Evolutionary conservation across 2,329 filamentous ascomycete genomes (phyloP).

Genomic region (Emergomyces pasteurianus): DNA sequence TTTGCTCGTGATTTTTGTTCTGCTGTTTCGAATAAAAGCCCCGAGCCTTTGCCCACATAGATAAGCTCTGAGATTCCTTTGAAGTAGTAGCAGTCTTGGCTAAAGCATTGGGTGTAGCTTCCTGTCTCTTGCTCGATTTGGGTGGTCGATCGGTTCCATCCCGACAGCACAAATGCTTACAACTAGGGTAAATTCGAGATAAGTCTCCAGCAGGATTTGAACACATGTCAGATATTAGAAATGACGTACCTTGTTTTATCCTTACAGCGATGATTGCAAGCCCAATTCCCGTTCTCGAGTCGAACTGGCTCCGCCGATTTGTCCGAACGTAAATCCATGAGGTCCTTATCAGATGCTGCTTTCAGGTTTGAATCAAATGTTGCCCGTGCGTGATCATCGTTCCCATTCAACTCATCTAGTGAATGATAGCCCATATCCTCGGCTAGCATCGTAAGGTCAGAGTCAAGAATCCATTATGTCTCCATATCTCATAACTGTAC

Average conservation of each 20-base stretch:
- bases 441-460: conserved; percentile 1
- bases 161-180: conserved; percentile 62
- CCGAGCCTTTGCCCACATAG: not conserved
- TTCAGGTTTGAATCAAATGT: conserved; percentile 2
- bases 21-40: not conserved
- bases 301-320: conserved; percentile 33
- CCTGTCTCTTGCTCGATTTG: conserved; percentile 25
- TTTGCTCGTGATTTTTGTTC: not conserved
- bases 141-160: conserved; percentile 57
- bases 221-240: conserved; percentile 7
- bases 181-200: conserved; percentile 32
- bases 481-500: conserved; percentile 13
- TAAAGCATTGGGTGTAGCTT: not conserved
- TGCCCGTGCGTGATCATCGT: not conserved
- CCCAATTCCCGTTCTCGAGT: conserved; percentile 60
- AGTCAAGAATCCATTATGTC: not conserved
- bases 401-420: conserved; percentile 6
- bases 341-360: conserved; percentile 6
- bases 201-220: conserved; percentile 21
- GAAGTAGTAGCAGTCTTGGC: not conserved
- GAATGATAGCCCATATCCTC: conserved; percentile 15
- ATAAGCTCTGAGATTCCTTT: not conserved
- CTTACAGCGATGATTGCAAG: conserved; percentile 60
- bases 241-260: conserved; percentile 37
- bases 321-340: conserved; percentile 2